Base-by-base conservation (phyloP, 2,329 filamentous ascomycete genomes). In the Aspergillus nomiae region DNA sequence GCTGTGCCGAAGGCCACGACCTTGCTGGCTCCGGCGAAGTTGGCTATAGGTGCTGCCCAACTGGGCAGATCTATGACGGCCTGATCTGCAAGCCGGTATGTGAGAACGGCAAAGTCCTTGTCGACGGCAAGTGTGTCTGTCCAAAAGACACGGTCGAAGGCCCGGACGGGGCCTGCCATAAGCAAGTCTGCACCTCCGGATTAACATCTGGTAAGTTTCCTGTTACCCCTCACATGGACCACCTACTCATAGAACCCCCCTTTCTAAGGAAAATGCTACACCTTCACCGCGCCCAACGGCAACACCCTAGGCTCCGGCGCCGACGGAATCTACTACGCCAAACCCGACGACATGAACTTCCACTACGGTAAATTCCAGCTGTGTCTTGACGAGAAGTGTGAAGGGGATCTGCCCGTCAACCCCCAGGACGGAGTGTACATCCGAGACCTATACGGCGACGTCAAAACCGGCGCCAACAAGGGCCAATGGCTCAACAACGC, bases 321-420 rank as follows among this genome's bases (percentile, higher is more conserved):
- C 14, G 60, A 62, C 56, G 55, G 54, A 4, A 48, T 58, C 43
- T 63, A 61, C 63, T 53, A 58, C 55, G 48, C 61, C 24, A 41
- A 36, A 7, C 46, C 53, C 0, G 61, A 65, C 28, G 57, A 58
- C 34, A 63, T 65, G 38, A 36, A 41, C 6, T 51, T 61, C 46
- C 58, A 63, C 19, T 63, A 58, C 16, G 63, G 63, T 34, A 60
- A 60, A 19, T 65, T 65, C 63, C 58, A 65, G 61, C 63, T 65
- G 50, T 65, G 63, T 60, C 41, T 28, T 1, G 58, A 61, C 6
- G 63, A 63, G 43, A 46, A 24, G 14, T 65, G 63, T 46, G 60
- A 34, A 9, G 28, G 55, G 2, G 34, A 45, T 24, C n/a, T 12
- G 5, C 8, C 58, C 28, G 32, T 65, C 43, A 61, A 57, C 50